Evolutionary conservation across 1,284 basidiomycete species (phyloP).

Genomic region (Cryptococcus sp.): DNA sequence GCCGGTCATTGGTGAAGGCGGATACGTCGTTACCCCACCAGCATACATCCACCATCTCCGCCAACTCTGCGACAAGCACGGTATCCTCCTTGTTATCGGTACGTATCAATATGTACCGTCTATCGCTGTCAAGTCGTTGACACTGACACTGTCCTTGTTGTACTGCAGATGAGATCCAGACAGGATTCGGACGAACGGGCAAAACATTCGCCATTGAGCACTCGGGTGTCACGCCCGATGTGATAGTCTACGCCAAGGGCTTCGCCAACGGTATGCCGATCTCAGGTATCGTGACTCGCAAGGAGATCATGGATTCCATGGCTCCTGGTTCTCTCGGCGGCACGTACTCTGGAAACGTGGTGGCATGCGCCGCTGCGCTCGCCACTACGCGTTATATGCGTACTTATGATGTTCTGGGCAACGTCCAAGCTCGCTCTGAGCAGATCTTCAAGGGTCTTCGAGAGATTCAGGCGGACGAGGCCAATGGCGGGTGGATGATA

Average conservation of each 20-base stretch:
- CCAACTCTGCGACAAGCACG: slow-evolving; percentile 78
- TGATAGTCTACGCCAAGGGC: slow-evolving; percentile 79
- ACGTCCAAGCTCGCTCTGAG: slow-evolving; percentile 69
- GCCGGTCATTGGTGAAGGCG: slow-evolving; percentile 88
- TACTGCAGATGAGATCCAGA: slow-evolving; percentile 47
- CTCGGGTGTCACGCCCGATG: slow-evolving; percentile 73
- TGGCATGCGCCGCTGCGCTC: slow-evolving; percentile 78
- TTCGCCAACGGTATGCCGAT: slow-evolving; percentile 69
- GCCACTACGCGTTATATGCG: slow-evolving; percentile 54
- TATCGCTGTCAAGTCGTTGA: too few species aligned
- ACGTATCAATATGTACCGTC: slow-evolving; percentile 60
- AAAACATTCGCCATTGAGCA: slow-evolving; percentile 73
- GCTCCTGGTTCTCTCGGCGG: slow-evolving; percentile 35
- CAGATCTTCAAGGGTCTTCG: slow-evolving; percentile 69
- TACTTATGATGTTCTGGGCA: slow-evolving; percentile 63
- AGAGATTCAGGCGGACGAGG: slow-evolving; percentile 45
- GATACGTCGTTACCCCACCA: slow-evolving; percentile 82
- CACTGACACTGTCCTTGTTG: not conserved
- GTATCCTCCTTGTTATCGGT: slow-evolving; percentile 68
- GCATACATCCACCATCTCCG: slow-evolving; percentile 77
- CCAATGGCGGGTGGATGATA: slow-evolving; percentile 59
- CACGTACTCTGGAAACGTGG: slow-evolving; percentile 71
- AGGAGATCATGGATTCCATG: slow-evolving; percentile 66
- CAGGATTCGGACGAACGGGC: slow-evolving; percentile 55
- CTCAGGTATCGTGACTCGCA: slow-evolving; percentile 78